Conservation (phyloP, 2,329 filamentous ascomycete species). For the Fusarium sp. region DNA sequence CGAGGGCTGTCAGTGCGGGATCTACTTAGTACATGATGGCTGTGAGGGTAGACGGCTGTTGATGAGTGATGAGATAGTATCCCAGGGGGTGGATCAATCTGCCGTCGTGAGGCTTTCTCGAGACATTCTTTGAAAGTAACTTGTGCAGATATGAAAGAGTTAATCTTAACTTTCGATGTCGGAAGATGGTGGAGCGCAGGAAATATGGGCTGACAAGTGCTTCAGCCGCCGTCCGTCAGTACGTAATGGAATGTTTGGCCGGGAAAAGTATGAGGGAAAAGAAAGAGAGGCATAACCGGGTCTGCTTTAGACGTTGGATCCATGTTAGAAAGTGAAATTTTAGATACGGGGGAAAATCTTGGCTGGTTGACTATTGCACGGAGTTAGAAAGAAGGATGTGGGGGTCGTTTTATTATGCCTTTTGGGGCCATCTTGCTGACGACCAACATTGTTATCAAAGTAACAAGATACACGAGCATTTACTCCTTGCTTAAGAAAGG, state of each 20-base stretch:
- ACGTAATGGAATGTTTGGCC: background rate
- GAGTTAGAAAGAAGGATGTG: slow-evolving; percentile 28
- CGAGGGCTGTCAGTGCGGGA: slow-evolving; percentile 67
- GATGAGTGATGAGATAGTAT: background rate
- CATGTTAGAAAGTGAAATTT: background rate
- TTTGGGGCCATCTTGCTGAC: background rate
- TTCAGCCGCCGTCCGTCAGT: background rate
- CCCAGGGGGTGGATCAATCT: background rate
- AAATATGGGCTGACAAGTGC: background rate
- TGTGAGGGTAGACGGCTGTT: background rate
- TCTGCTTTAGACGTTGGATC: background rate
- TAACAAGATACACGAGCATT: background rate
- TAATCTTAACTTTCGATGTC: slow-evolving; percentile 8
- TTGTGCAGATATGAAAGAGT: background rate
- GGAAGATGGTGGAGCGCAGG: background rate
- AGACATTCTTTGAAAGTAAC: slow-evolving; percentile 9
- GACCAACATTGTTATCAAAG: background rate
- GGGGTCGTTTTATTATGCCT: slow-evolving; percentile 6
- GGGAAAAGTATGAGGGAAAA: background rate
- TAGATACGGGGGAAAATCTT: slow-evolving; percentile 11
- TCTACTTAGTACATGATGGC: slow-evolving; percentile 61
- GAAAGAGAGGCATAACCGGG: background rate
- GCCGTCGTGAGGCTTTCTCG: background rate
- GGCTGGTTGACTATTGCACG: background rate
- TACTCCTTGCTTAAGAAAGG: background rate